Evolutionary conservation across 2,329 filamentous ascomycete species (phyloP).

Genomic region (Ophiostoma sp.): DNA sequence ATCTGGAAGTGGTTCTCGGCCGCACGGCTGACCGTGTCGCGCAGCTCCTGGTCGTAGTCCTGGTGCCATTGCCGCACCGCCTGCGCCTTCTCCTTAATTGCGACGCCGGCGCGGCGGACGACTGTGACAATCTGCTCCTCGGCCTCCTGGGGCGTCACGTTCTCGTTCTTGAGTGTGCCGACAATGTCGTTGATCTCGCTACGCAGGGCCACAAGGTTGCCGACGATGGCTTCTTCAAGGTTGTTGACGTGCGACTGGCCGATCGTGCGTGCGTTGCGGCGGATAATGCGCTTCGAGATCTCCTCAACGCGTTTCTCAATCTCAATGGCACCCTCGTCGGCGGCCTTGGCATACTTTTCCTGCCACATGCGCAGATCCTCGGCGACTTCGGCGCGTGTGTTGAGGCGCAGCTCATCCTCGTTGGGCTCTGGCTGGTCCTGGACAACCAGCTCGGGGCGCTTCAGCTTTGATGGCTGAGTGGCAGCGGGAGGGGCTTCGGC

Average conservation of each 20-base stretch:
- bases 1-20: conserved; percentile 78
- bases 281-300: conserved; percentile 50
- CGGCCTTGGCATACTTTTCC: conserved; percentile 76
- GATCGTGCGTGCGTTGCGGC: conserved; percentile 58
- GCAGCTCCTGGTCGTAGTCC: conserved; percentile 63
- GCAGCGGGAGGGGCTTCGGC: conserved; percentile 25
- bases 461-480: conserved; percentile 23
- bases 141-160: conserved; percentile 31
- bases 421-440: conserved; percentile 44
- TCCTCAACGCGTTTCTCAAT: conserved; percentile 66
- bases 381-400: conserved; percentile 61
- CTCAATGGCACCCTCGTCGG: conserved; percentile 69
- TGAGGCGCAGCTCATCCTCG: conserved; percentile 52
- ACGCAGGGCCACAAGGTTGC: conserved; percentile 50
- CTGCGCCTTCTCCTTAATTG: conserved; percentile 72
- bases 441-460: conserved; percentile 33
- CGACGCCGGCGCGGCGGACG: conserved; percentile 62
- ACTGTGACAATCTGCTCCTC: conserved; percentile 42
- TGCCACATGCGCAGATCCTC: conserved; percentile 82
- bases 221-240: conserved; percentile 61
- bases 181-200: conserved; percentile 58
- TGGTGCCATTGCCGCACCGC: conserved; percentile 71
- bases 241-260: conserved; percentile 62
- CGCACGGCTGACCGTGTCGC: conserved; percentile 62
- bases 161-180: conserved; percentile 46